Conservation (phyloP, 2,329 filamentous ascomycete genomes). For the Ophiostoma angusticollis region DNA sequence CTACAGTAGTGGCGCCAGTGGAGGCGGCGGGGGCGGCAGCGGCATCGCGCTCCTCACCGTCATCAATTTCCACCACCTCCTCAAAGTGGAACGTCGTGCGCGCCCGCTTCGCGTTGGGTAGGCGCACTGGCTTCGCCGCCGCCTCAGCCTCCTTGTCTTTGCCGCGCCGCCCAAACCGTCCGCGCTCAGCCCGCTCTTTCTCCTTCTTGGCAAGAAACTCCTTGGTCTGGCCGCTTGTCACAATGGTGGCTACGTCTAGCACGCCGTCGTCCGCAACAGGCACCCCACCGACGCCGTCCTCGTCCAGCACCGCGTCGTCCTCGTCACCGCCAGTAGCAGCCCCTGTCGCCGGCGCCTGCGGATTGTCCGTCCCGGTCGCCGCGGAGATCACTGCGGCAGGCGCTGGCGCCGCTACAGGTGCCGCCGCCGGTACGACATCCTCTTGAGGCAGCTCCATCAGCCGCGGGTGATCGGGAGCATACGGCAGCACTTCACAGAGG, state of each 20-base stretch:
- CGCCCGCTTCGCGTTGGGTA: constrained; percentile 61
- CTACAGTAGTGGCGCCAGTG: no score
- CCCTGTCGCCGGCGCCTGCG: constrained; percentile 16
- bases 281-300: constrained; percentile 30
- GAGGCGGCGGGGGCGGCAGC: constrained; percentile 13
- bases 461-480: constrained; percentile 30
- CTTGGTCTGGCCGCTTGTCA: constrained; percentile 66
- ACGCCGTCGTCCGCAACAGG: constrained; percentile 49
- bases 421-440: constrained; percentile 11
- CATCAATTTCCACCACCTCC: constrained; percentile 47
- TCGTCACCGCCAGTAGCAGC: constrained; percentile 13
- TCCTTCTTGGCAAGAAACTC: constrained; percentile 77
- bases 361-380: constrained; percentile 17
- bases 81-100: constrained; percentile 63
- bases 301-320: constrained; percentile 24
- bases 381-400: constrained; percentile 10
- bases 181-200: constrained; percentile 60
- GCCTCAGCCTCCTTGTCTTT: constrained; percentile 46
- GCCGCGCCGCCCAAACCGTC: constrained; percentile 44
- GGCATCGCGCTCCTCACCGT: constrained; percentile 37
- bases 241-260: constrained; percentile 72
- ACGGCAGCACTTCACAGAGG: constrained; percentile 55
- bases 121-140: constrained; percentile 39
- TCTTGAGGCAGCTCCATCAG: constrained; percentile 38
- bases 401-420: constrained; percentile 19